These are phyloP conservation scores for Boletus huronensis DNA, from an alignment of 768 basidiomycete species.

Conservation along the genomic window DNA sequence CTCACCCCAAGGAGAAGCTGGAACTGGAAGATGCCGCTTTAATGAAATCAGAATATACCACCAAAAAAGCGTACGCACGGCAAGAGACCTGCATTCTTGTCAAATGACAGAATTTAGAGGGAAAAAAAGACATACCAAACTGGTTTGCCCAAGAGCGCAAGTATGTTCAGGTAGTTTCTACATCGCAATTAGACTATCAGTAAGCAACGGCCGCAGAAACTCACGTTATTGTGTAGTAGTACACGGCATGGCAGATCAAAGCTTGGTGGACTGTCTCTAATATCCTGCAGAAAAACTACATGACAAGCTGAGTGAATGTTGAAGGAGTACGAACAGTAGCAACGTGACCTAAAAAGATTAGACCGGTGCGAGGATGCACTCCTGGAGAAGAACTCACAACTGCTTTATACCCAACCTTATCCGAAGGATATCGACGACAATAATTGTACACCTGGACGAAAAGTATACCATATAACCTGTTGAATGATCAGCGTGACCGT, in stretches of 20 bases:
- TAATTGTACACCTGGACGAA: conserved; percentile 53
- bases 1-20: conserved; percentile 42
- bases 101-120: conserved; percentile 1
- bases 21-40: conserved; percentile 29
- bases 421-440: conserved; percentile 51
- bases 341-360: conserved; percentile 26
- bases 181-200: conserved; percentile 2
- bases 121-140: conserved; percentile 39
- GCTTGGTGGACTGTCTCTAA: conserved; percentile 48
- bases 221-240: conserved; percentile 54
- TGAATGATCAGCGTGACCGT: conserved; percentile 24
- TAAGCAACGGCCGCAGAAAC: conserved; percentile 15
- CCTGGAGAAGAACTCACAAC: conserved; percentile 39
- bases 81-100: conserved; percentile 43
- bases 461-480: conserved; percentile 50
- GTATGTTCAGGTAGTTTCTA: conserved; percentile 41
- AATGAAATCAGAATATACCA: conserved; percentile 6
- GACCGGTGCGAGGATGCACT: background rate
- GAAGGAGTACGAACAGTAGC: conserved; percentile 29
- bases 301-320: background rate
- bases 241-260: conserved; percentile 50
- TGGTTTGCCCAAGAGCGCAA: conserved; percentile 36
- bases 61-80: conserved; percentile 33
- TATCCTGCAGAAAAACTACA: conserved; percentile 31
- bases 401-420: conserved; percentile 47